These are phyloP conservation scores for Rhynchospora tenuis DNA, from an alignment of 176 grass and related monocot species.

Conservation along the genomic window DNA sequence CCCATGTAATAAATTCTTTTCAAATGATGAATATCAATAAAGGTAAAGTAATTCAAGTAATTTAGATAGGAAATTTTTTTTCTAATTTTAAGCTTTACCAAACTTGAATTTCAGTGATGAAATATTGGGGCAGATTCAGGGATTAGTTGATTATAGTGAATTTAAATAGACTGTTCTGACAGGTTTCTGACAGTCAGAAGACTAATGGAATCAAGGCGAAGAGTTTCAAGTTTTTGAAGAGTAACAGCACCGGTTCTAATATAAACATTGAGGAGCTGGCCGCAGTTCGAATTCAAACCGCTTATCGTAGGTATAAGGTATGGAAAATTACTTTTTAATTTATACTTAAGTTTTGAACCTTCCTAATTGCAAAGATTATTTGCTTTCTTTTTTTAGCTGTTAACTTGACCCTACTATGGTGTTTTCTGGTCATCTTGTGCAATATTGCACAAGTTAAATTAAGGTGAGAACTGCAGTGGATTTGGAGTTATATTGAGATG, in stretches of 20 bases:
- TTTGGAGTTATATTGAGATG: neutral
- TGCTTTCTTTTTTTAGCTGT: neutral
- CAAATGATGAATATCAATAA: neutral
- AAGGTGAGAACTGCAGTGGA: neutral
- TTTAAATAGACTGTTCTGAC: conserved; percentile 13
- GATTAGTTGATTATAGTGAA: conserved; percentile 5
- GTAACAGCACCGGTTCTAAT: conserved; percentile 46
- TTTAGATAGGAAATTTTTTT: neutral
- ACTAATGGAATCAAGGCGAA: conserved; percentile 35
- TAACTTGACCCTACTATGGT: neutral
- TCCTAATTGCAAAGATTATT: neutral
- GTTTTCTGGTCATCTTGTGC: neutral
- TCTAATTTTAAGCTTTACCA: neutral
- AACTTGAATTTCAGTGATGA: neutral
- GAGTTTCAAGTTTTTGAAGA: conserved; percentile 40
- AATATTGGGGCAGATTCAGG: neutral
- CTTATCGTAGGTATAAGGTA: conserved; percentile 68
- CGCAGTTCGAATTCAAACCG: conserved; percentile 63
- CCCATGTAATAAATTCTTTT: neutral
- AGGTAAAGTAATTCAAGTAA: neutral
- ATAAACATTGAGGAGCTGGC: conserved; percentile 69
- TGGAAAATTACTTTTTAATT: neutral
- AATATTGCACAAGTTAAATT: neutral
- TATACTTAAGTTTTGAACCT: neutral
- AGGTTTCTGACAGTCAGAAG: conserved; percentile 33